Percentiles rank a stretch among this genome's conserved stretches.
Evolutionary conservation across 2,329 filamentous ascomycete species (phyloP).

Genomic region (Scytalidium lignicola): DNA sequence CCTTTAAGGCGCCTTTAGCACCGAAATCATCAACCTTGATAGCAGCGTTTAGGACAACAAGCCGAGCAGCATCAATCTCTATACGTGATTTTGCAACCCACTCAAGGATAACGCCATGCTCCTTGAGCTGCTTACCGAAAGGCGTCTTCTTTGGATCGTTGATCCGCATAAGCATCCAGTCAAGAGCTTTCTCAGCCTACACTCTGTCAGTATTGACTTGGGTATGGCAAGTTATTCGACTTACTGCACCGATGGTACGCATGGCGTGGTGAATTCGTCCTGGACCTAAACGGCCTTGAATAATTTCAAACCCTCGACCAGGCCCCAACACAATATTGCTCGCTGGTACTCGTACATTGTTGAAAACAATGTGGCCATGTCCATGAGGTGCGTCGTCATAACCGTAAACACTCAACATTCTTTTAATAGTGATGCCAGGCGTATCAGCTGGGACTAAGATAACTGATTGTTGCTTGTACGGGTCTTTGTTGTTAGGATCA

Average conservation of each 20-base stretch:
- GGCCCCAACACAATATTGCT: conserved; percentile 79
- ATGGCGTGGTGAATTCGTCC: conserved; percentile 98
- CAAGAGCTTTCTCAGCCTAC: conserved; percentile 78
- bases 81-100: conserved; percentile 90
- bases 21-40: conserved; percentile 88
- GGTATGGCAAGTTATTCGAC: conserved; percentile 20
- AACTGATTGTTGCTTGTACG: conserved; percentile 90
- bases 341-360: conserved; percentile 81
- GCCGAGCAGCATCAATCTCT: conserved; percentile 87
- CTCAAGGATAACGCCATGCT: conserved; percentile 92
- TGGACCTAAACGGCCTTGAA: conserved; percentile 91
- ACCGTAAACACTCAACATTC: conserved; percentile 91
- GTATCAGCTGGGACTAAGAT: conserved; percentile 78
- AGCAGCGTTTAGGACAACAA: conserved; percentile 89
- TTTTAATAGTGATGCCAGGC: conserved; percentile 84
- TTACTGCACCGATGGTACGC: conserved; percentile 80
- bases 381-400: conserved; percentile 98
- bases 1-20: conserved; percentile 82
- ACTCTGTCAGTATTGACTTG: conserved; percentile 11
- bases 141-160: conserved; percentile 89
- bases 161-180: conserved; percentile 91
- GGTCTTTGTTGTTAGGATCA: conserved; percentile 66
- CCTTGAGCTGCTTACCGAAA: conserved; percentile 79
- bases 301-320: conserved; percentile 95
- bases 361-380: conserved; percentile 87